These are phyloP conservation scores for Torulaspora pretoriensis DNA, from an alignment of 1,139 yeast genomes.

Conservation along the genomic window DNA sequence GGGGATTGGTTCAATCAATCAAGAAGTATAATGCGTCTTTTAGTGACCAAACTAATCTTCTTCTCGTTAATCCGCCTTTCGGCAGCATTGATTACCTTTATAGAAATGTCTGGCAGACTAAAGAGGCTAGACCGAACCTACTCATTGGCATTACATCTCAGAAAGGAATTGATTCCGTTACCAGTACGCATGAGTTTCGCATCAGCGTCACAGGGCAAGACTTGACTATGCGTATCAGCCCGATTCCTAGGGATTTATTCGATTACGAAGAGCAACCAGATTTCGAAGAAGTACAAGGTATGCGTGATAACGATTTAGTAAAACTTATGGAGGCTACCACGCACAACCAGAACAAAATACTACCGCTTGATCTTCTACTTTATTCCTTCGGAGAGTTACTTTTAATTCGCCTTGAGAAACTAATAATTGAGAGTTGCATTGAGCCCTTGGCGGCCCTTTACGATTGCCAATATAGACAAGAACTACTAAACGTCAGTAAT, in stretches of 20 bases:
- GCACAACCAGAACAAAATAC: conserved; percentile 2
- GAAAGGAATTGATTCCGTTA: conserved; percentile 6
- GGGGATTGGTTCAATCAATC: conserved; percentile 47
- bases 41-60: conserved; percentile 45
- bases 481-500: conserved; percentile 44
- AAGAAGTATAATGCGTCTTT: conserved; percentile 43
- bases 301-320: conserved; percentile 37
- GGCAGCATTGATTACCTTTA: conserved; percentile 55
- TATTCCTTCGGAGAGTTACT: conserved; percentile 46
- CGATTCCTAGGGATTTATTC: conserved; percentile 20
- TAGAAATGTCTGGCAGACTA: conserved; percentile 49
- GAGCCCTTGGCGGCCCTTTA: conserved; percentile 69
- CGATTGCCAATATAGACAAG: conserved; percentile 63
- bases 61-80: conserved; percentile 76
- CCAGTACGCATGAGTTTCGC: conserved; percentile 17
- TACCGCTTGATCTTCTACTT: conserved; percentile 11
- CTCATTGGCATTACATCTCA: conserved; percentile 44
- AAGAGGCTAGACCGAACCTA: conserved; percentile 48
- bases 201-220: conserved; percentile 11
- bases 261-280: conserved; percentile 20
- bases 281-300: conserved; percentile 6
- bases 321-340: conserved; percentile 35
- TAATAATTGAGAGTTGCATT: conserved; percentile 68
- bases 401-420: conserved; percentile 59
- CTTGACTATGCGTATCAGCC: conserved; percentile 18